A percentile compares a stretch with the other conserved stretches of the same genome.
phyloP scores from a whole-genome alignment of 352 stramenopile species.

The Aphanomyces cochlioides region DNA sequence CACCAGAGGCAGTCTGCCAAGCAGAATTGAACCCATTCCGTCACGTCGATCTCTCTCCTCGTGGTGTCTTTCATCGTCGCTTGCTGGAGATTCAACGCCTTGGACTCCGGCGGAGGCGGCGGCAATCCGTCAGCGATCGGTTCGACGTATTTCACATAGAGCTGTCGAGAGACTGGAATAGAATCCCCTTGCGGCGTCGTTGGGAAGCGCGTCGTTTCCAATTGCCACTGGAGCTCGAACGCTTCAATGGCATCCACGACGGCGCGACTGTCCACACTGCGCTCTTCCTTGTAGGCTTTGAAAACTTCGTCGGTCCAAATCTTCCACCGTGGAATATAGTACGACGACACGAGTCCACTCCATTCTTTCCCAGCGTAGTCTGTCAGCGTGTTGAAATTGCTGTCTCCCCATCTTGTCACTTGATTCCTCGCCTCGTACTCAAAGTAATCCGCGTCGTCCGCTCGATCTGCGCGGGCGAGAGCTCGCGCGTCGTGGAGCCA shows the following conservation, averaged over 20 bases:
- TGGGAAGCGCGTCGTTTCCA: constrained; percentile 29
- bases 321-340: constrained; percentile 64
- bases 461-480: constrained; percentile 35
- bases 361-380: constrained; percentile 79
- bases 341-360: constrained; percentile 58
- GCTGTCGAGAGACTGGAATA: background rate
- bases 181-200: background rate
- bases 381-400: constrained; percentile 66
- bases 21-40: background rate
- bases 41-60: background rate
- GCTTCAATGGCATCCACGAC: constrained; percentile 45
- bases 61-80: background rate
- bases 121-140: background rate
- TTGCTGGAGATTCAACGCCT: background rate
- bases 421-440: constrained; percentile 79
- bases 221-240: constrained; percentile 76
- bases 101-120: background rate
- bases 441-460: constrained; percentile 42
- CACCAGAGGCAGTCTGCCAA: background rate
- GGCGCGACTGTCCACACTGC: constrained; percentile 44
- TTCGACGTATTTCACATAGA: constrained; percentile 9
- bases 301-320: constrained; percentile 58
- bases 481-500: constrained; percentile 59
- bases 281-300: constrained; percentile 52
- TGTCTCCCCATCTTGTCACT: constrained; percentile 71